Base-by-base conservation (phyloP, 176 grass and related monocot species). In the Ampelocalamus luodianensis region DNA sequence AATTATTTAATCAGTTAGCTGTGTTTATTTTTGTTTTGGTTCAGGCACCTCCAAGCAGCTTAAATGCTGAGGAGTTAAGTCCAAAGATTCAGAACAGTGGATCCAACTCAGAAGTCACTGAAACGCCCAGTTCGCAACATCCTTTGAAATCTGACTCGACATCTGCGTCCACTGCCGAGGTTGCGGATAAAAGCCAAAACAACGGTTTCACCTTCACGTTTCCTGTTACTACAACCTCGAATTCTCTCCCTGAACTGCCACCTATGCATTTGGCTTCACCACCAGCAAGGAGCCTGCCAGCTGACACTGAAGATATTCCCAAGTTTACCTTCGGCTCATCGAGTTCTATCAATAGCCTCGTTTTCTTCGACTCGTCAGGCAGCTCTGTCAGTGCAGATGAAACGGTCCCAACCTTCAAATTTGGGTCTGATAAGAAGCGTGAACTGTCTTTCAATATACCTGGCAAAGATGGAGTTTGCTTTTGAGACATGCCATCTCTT, bases 141-240 rank as follows among this genome's bases (percentile, higher is more conserved):
- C 50, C 37, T 68, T 54, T 13, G 6, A 78, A 84, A 70, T 74
- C 81, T 29, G 27, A 65, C 8, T 24, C 24, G 32, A 24, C 48
- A 65, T 63, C 49, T 20, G 12, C 68, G 6, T 65, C 43, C 32
- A 51, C 40, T 70, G 58, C 79, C 2, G 65, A 53, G 42, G 49
- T 68, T 53, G 60, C 10, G 0, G 72, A 79, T 32, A 85, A 82
- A 79, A 94, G n/a, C 45, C 29, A 54, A 9, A 81, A 8, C 20
- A 82, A 83, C 26, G 62, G 85, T 76, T 90, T 76, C 38, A 83
- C 17, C 61, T 91, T 94, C 78, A 77, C 87, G 1, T 91, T 92
- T 71, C 90, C 87, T 85, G 73, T 87, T 70, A 26, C 92, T 22
- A 65, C 67, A 46, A 40, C 84, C 15, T 84, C 85, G 11, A 66